Evolutionary conservation across 2,329 filamentous ascomycete species (phyloP).

Genomic region (Penicillium sp.): DNA sequence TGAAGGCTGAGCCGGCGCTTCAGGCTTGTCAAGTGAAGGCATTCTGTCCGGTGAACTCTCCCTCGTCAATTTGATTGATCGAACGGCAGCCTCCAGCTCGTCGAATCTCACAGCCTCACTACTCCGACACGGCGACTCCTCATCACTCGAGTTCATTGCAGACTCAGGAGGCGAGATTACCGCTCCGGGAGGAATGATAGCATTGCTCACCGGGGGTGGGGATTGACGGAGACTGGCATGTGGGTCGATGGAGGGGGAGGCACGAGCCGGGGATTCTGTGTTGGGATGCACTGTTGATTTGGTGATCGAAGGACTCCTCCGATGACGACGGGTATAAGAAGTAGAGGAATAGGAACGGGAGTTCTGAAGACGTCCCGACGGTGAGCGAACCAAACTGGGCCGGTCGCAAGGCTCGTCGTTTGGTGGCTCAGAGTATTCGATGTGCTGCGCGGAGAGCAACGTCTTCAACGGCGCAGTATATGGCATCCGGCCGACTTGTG

Average conservation of each 20-base stretch:
- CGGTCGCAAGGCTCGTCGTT: constrained; percentile 23
- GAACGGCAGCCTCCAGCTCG: constrained; percentile 79
- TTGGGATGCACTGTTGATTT: constrained; percentile 34
- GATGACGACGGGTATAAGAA: constrained; percentile 61
- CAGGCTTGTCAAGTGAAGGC: constrained; percentile 13
- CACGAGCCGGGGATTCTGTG: constrained; percentile 26
- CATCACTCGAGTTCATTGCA: constrained; percentile 75
- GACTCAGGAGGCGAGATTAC: constrained; percentile 92
- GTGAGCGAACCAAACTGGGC: constrained; percentile 20
- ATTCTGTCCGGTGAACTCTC: constrained; percentile 33
- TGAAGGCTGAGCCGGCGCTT: constrained; percentile 15
- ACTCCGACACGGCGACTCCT: constrained; percentile 51
- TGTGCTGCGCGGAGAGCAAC: constrained; percentile 55
- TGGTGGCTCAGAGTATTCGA: constrained; percentile 51
- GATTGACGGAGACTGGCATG: constrained; percentile 73
- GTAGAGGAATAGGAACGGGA: constrained; percentile 59
- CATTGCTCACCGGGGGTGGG: constrained; percentile 74
- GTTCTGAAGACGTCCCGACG: constrained; percentile 46
- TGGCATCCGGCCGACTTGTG: constrained; percentile 48
- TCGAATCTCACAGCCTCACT: constrained; percentile 51
- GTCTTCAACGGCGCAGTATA: constrained; percentile 54
- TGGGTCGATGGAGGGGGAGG: constrained; percentile 34
- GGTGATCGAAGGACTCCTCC: constrained; percentile 56
- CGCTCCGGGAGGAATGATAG: constrained; percentile 75
- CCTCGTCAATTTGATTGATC: constrained; percentile 61